Conservation (phyloP, 257 asterid species). For the Ligustrum vulgare region DNA sequence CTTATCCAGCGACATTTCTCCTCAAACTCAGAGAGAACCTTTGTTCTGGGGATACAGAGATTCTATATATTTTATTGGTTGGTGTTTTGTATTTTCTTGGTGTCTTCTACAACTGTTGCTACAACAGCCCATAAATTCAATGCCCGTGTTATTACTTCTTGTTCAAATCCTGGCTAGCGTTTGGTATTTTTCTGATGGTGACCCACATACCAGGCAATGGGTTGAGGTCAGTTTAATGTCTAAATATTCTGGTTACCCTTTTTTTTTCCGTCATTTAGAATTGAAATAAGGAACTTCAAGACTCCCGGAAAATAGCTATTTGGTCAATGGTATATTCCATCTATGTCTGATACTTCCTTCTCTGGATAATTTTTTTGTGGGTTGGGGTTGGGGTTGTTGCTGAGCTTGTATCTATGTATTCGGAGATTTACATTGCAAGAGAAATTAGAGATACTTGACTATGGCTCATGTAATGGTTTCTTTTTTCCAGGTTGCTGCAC, state of each 20-base stretch:
- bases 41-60: constrained; percentile 34
- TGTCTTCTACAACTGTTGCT: constrained; percentile 77
- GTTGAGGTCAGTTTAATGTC: constrained; percentile 64
- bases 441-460: constrained; percentile 16
- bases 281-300: constrained; percentile 5
- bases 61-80: constrained; percentile 54
- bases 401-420: constrained; percentile 8
- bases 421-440: neutral
- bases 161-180: constrained; percentile 59
- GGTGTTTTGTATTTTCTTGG: constrained; percentile 69
- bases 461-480: constrained; percentile 1
- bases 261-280: neutral
- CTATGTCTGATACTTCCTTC: neutral
- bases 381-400: neutral
- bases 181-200: constrained; percentile 37
- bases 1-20: constrained; percentile 30
- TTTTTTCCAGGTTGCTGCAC: constrained; percentile 62
- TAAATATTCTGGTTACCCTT: neutral
- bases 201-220: constrained; percentile 54
- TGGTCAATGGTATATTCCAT: neutral
- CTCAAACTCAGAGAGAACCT: constrained; percentile 18
- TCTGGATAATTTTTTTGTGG: neutral
- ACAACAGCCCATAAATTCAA: constrained; percentile 78
- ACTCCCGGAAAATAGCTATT: neutral
- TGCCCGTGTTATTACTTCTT: constrained; percentile 57